Evolutionary conservation across 2,329 filamentous ascomycete species (phyloP).

Genomic region (Curvularia sp.): DNA sequence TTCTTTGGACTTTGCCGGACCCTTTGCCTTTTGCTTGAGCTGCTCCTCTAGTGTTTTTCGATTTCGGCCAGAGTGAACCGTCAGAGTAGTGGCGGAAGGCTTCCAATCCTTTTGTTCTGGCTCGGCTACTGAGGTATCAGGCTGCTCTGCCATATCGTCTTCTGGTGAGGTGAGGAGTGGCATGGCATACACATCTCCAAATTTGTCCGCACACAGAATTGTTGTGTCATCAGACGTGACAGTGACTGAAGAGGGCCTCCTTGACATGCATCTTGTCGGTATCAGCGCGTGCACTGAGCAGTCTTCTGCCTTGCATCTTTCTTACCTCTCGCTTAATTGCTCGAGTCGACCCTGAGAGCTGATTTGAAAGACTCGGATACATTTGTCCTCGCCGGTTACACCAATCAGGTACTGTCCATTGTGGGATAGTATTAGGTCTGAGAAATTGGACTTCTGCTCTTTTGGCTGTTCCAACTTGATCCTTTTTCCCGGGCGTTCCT

Average conservation of each 20-base stretch:
- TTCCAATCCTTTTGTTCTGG: conserved; percentile 51
- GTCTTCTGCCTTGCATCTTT: conserved; percentile 8
- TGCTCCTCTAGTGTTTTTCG: conserved; percentile 65
- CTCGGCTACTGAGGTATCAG: conserved; percentile 26
- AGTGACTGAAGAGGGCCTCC: conserved; percentile 79
- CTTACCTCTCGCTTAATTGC: conserved; percentile 75
- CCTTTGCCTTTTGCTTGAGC: conserved; percentile 54
- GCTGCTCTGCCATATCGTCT: conserved; percentile 32
- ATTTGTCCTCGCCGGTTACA: conserved; percentile 91
- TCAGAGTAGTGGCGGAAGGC: conserved; percentile 64
- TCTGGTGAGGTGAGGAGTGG: conserved; percentile 67
- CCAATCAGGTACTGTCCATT: conserved; percentile 74
- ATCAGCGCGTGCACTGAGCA: conserved; percentile 16
- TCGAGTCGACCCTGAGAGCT: conserved; percentile 66
- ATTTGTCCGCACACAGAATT: conserved; percentile 90
- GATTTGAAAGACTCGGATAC: conserved; percentile 80
- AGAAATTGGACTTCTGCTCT: conserved; percentile 66
- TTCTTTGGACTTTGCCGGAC: conserved; percentile 56
- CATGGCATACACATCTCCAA: conserved; percentile 92
- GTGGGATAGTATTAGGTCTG: conserved; percentile 69
- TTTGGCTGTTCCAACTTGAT: conserved; percentile 49
- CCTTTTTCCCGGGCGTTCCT: conserved; percentile 52
- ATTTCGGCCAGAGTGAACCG: conserved; percentile 69
- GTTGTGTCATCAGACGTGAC: conserved; percentile 73
- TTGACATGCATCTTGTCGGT: conserved; percentile 77